Conservation (phyloP, 2,329 filamentous ascomycete genomes). For the Cladosporium velox region DNA sequence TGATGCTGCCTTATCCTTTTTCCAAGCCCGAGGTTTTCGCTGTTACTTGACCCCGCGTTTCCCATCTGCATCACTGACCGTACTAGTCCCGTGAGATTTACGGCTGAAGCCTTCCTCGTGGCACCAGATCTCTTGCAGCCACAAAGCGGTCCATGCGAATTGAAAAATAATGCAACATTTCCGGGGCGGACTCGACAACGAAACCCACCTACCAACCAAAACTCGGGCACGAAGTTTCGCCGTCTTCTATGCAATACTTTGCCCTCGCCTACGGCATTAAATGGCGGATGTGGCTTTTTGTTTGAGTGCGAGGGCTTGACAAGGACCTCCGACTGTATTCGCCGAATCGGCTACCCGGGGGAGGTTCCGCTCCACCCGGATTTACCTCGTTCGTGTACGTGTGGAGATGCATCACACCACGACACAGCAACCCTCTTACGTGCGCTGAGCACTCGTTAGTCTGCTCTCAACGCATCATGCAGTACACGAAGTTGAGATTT, state of each 20-base stretch:
- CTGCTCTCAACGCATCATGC: conserved; percentile 5
- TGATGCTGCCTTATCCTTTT: neutral
- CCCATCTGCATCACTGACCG: conserved; percentile 1
- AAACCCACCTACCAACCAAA: neutral
- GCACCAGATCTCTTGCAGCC: conserved; percentile 11
- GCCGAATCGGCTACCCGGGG: neutral
- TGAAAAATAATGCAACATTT: neutral
- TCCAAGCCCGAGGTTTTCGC: conserved; percentile 5
- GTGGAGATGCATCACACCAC: conserved; percentile 8
- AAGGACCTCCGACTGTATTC: neutral
- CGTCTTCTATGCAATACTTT: neutral
- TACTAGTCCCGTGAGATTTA: conserved; percentile 9
- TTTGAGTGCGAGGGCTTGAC: neutral
- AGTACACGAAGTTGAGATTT: neutral
- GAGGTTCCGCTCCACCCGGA: conserved; percentile 3
- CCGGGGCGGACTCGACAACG: neutral
- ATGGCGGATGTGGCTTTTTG: neutral
- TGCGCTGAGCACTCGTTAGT: neutral
- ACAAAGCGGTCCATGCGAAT: neutral
- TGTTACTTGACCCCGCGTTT: conserved; percentile 4
- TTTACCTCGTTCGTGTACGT: neutral
- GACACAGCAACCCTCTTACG: neutral
- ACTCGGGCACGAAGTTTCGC: conserved; percentile 2
- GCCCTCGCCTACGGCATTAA: neutral
- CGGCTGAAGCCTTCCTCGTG: conserved; percentile 10